Evolutionary conservation across 805 yeast genomes (phyloP).

Genomic region (Lachancea thermotolerans): DNA sequence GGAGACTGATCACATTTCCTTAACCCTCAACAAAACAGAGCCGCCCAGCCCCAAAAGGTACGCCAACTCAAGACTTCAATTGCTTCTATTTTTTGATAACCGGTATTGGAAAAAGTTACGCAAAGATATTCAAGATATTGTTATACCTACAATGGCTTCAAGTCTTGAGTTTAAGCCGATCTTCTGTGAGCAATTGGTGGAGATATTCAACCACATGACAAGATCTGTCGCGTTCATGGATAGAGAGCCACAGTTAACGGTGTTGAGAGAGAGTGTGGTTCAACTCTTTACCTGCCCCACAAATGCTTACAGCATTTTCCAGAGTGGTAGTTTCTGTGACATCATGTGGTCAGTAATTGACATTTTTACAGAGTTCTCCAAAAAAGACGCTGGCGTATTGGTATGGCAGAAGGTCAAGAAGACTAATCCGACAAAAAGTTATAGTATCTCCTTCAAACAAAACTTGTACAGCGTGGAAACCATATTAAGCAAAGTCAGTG

Average conservation of each 20-base stretch:
- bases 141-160: constrained; percentile 52
- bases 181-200: constrained; percentile 48
- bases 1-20: constrained; percentile 27
- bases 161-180: constrained; percentile 40
- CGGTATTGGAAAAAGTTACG: constrained; percentile 51
- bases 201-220: constrained; percentile 46
- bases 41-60: constrained; percentile 14
- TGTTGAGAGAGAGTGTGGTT: constrained; percentile 65
- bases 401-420: constrained; percentile 32
- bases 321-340: constrained; percentile 35
- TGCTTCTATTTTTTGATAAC: constrained; percentile 50
- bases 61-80: constrained; percentile 47
- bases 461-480: constrained; percentile 32
- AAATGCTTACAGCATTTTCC: constrained; percentile 49
- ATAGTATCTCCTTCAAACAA: constrained; percentile 30
- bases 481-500: constrained; percentile 29
- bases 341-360: constrained; percentile 42
- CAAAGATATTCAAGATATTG: constrained; percentile 38
- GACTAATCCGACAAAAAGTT: constrained; percentile 31
- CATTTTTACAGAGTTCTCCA: constrained; percentile 39
- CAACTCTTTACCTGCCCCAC: constrained; percentile 90
- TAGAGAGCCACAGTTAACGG: constrained; percentile 80
- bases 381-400: constrained; percentile 31
- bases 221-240: constrained; percentile 53
- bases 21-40: constrained; percentile 14